Evolutionary conservation across 805 yeast genomes (phyloP).

Genomic region (Wickerhamiella sorbophila): DNA sequence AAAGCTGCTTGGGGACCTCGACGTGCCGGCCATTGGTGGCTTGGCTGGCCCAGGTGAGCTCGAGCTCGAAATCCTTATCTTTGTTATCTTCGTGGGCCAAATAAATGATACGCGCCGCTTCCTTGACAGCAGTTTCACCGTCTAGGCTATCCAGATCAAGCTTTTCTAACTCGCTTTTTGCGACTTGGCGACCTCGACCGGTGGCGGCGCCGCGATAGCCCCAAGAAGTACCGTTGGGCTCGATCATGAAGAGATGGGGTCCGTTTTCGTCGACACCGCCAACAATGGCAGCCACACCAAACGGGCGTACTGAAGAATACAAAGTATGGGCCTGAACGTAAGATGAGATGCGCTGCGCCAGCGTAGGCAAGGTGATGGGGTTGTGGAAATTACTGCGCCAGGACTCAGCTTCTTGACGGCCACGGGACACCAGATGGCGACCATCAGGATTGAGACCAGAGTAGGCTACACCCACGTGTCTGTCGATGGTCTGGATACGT

Average conservation of each 20-base stretch:
- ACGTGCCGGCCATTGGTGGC: slow-evolving; percentile 73
- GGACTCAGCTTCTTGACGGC: slow-evolving; percentile 76
- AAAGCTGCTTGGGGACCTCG: slow-evolving; percentile 62
- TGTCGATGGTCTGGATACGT: slow-evolving; percentile 84
- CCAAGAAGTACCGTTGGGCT: slow-evolving; percentile 96
- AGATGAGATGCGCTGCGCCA: slow-evolving; percentile 76
- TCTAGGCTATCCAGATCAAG: slow-evolving; percentile 55
- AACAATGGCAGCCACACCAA: slow-evolving; percentile 81
- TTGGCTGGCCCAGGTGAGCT: slow-evolving; percentile 76
- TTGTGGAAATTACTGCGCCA: slow-evolving; percentile 67
- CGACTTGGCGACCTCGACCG: slow-evolving; percentile 97
- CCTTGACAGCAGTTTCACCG: slow-evolving; percentile 72
- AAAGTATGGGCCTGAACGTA: slow-evolving; percentile 92
- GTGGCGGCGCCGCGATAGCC: slow-evolving; percentile 96
- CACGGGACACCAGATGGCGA: slow-evolving; percentile 79
- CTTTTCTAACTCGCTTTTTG: slow-evolving; percentile 91
- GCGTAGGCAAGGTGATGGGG: slow-evolving; percentile 63
- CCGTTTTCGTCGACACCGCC: slow-evolving; percentile 86
- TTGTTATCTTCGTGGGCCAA: slow-evolving; percentile 95
- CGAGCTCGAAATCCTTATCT: slow-evolving; percentile 93
- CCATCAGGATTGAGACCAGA: slow-evolving; percentile 97
- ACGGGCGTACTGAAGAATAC: slow-evolving; percentile 94
- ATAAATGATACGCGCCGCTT: slow-evolving; percentile 86
- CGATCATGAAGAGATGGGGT: slow-evolving; percentile 87
- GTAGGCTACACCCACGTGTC: slow-evolving; percentile 87